phyloP scores from a whole-genome alignment of 2,329 filamentous ascomycete genomes.

The Pseudogymnoascus pannorum region DNA sequence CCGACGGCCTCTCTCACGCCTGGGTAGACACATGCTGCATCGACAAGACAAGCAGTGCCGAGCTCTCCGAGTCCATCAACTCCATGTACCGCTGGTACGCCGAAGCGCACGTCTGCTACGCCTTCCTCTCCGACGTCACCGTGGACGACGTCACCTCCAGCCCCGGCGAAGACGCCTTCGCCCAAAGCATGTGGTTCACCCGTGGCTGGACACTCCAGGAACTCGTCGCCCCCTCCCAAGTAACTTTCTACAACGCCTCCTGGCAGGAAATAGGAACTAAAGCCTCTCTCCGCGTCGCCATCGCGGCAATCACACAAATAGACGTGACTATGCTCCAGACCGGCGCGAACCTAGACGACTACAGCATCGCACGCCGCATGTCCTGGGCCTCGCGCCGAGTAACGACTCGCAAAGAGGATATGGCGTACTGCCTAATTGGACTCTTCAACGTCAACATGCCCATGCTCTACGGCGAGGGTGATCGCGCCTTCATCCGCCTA shows the following conservation, averaged over 20 bases:
- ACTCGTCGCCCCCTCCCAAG: background rate
- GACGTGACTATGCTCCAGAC: background rate
- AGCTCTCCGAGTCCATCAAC: conserved; percentile 12
- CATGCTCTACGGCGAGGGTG: conserved; percentile 34
- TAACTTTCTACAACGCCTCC: background rate
- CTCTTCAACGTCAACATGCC: conserved; percentile 39
- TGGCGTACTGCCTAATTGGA: conserved; percentile 38
- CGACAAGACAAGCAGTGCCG: conserved; percentile 12
- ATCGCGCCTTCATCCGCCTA: conserved; percentile 26
- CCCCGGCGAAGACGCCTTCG: background rate
- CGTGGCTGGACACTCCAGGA: background rate
- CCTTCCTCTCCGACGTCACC: background rate
- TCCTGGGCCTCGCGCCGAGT: background rate
- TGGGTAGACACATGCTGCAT: conserved; percentile 13
- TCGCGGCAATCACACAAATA: background rate
- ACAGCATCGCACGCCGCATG: background rate
- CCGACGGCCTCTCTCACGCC: background rate
- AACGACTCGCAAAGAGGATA: conserved; percentile 22
- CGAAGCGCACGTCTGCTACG: conserved; percentile 3
- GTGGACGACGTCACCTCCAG: background rate
- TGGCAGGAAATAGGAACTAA: background rate
- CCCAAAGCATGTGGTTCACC: background rate
- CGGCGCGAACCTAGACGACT: background rate
- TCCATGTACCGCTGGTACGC: conserved; percentile 11
- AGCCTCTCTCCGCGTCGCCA: background rate